Conservation (phyloP, 202 grass and related monocot species). For the Musa balbisiana region DNA sequence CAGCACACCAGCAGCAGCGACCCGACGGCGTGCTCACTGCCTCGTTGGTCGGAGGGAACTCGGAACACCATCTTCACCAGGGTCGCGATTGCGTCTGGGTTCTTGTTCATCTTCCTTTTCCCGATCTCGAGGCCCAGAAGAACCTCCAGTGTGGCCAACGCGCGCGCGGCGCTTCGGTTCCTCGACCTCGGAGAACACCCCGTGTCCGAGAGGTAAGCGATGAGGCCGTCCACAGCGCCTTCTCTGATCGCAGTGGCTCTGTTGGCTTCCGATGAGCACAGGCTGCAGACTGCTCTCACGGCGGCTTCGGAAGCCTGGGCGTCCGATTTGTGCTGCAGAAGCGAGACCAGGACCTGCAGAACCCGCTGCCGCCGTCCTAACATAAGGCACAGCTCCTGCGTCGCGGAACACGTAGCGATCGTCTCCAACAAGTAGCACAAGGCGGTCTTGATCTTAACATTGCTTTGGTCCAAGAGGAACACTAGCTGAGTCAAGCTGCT, state of each 20-base stretch:
- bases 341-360: slow-evolving; percentile 2
- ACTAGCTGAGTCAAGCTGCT: neutral
- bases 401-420: neutral
- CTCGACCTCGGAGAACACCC: neutral
- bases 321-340: neutral
- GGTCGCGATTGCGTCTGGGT: slow-evolving; percentile 12
- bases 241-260: neutral
- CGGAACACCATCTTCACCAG: slow-evolving; percentile 47
- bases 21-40: slow-evolving; percentile 34
- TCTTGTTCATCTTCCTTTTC: slow-evolving; percentile 22
- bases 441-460: neutral
- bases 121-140: neutral
- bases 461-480: neutral
- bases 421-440: slow-evolving; percentile 2
- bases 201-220: neutral
- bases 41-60: slow-evolving; percentile 27
- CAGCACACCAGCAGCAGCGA: slow-evolving; percentile 35
- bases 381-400: neutral
- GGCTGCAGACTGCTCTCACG: neutral
- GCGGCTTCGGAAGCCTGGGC: neutral
- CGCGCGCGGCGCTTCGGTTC: neutral
- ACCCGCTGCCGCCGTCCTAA: neutral
- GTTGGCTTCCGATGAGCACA: slow-evolving; percentile 4
- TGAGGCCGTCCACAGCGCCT: slow-evolving; percentile 8
- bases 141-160: neutral